Conservation (phyloP, 2,329 filamentous ascomycete species). For the Esteya vermicola region DNA sequence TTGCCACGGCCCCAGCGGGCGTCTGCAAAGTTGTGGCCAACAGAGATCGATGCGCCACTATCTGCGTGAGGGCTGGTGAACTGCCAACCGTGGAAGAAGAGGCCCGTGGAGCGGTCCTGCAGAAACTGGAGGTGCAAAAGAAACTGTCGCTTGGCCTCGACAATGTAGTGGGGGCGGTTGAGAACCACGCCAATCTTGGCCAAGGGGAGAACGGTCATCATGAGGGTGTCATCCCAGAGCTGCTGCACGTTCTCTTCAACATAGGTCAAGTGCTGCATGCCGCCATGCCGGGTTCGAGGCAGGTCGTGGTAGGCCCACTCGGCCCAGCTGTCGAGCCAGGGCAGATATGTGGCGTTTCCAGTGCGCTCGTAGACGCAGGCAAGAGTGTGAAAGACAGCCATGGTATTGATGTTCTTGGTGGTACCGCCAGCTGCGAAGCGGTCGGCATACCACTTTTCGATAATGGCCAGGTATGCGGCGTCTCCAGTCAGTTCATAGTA, state of each 20-base stretch:
- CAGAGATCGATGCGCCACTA: background rate
- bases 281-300: slow-evolving; percentile 53
- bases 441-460: slow-evolving; percentile 58
- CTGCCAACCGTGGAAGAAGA: slow-evolving; percentile 76
- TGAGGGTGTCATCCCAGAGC: slow-evolving; percentile 74
- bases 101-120: slow-evolving; percentile 54
- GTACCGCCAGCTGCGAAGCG: slow-evolving; percentile 58
- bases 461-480: slow-evolving; percentile 43
- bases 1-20: slow-evolving; percentile 49
- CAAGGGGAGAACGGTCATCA: slow-evolving; percentile 75
- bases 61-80: no score
- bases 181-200: slow-evolving; percentile 67
- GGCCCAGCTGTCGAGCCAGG: slow-evolving; percentile 69
- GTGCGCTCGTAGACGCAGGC: slow-evolving; percentile 69
- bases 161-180: slow-evolving; percentile 55
- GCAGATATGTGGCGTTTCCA: slow-evolving; percentile 50
- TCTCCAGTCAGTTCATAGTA: slow-evolving; percentile 63
- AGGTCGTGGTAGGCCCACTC: slow-evolving; percentile 74
- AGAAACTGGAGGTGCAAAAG: slow-evolving; percentile 67
- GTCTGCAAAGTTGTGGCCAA: slow-evolving; percentile 38
- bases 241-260: slow-evolving; percentile 56
- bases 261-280: slow-evolving; percentile 68
- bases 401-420: slow-evolving; percentile 77
- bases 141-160: slow-evolving; percentile 66
- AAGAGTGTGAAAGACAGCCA: slow-evolving; percentile 63